phyloP scores from a whole-genome alignment of 257 asterid species.

The Capsicum pubescens region DNA sequence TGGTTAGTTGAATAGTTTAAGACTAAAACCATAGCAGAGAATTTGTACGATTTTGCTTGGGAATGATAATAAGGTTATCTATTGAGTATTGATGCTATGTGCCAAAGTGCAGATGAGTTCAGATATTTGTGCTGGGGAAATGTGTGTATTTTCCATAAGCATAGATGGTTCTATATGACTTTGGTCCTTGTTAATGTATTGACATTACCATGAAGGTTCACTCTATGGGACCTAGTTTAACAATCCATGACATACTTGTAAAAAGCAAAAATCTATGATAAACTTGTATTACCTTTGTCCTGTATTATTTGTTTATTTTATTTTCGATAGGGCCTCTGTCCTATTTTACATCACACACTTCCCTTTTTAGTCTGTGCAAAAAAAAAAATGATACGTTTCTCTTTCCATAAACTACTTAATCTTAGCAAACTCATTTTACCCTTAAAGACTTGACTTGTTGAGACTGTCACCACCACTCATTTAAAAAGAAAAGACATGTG shows the following conservation, averaged over 20 bases:
- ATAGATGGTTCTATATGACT: neutral
- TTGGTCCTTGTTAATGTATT: neutral
- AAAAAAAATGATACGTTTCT: neutral
- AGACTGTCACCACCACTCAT: neutral
- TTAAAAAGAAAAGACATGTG: neutral
- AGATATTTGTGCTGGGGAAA: neutral
- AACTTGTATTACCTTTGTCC: neutral
- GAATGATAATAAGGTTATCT: neutral
- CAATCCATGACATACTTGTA: neutral
- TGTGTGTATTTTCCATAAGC: neutral
- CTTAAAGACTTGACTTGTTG: neutral
- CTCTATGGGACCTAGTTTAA: neutral
- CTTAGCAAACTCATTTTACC: neutral
- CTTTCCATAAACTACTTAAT: neutral
- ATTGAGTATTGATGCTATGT: neutral
- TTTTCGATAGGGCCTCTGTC: neutral
- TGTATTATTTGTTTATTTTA: neutral
- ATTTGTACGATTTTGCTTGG: neutral
- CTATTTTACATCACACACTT: neutral
- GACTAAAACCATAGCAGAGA: slow-evolving; percentile 1
- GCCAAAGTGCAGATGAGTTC: slow-evolving; percentile 17
- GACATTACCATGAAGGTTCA: slow-evolving; percentile 14
- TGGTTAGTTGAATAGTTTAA: neutral
- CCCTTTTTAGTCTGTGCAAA: neutral
- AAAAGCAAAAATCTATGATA: neutral